Evolutionary conservation across 768 basidiomycete species (phyloP), one percentile per base, ranked within the genome.

Genomic region (Suillus subalutaceus): DNA sequence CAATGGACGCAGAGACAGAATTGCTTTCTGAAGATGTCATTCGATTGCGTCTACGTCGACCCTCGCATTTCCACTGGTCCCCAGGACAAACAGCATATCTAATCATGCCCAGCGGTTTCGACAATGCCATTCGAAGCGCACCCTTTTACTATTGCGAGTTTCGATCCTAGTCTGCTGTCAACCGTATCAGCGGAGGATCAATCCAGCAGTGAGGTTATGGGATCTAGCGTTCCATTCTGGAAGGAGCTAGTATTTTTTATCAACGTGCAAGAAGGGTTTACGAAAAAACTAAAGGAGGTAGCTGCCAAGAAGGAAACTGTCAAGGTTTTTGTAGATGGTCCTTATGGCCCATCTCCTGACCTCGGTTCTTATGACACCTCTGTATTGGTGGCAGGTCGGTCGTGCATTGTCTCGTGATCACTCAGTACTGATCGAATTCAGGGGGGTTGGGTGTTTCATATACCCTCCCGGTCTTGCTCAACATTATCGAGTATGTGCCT

Each of bases 91-190:
- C 81, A 43, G 83, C 80, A 0, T 88, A 82, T 68, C 75, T 89
- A 26, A 80, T 77, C 12, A 75, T 88, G 68, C 86, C 86, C 5
- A n/a, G 70, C 78, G 1, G 77, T 86, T 7, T 84, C 84, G 13
- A 60, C 63, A 0, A 72, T 80, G 35, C 83, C 84, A 6, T 80
- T 84, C 38, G 85, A 89, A 72, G 74, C 85, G 0, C 88, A 89
- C 66, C 88, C 88, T 2, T 89, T 90, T 74, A 87, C 88, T 0
- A 88, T 89, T 63, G 79, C 85, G 7, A 84, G 77, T n/a, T 71
- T 82, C 9, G 77, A 81, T 55, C 71, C 72, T 15, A 3, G 62
- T 16, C 15, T 72, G 6, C 74, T 76, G 65, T 18, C 65, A 38
- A 1, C 66, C 32, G 16, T 3, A 30, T 41, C 32, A 32, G 44